Evolutionary conservation across 805 yeast species (phyloP).

Genomic region (Cyberlindnera petersonii): DNA sequence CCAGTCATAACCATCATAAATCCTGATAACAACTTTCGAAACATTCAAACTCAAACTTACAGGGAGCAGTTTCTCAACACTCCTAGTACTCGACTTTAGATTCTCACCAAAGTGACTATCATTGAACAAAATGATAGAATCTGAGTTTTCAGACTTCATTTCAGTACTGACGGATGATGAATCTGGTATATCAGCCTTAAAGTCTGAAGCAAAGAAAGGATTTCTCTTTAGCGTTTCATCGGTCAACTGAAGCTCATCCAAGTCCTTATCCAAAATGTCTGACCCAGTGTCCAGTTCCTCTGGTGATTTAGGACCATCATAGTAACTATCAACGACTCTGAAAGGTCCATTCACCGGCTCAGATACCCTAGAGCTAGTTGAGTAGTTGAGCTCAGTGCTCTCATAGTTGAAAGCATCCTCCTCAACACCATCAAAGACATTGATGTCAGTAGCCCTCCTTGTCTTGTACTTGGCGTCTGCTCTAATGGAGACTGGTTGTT

Average conservation of each 20-base stretch:
- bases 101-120: constrained; percentile 25
- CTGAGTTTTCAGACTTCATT: constrained; percentile 17
- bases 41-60: constrained; percentile 28
- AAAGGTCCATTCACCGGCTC: constrained; percentile 11
- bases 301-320: constrained; percentile 5
- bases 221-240: constrained; percentile 12
- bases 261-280: constrained; percentile 29
- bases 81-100: neutral
- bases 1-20: constrained; percentile 95
- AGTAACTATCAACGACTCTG: constrained; percentile 26
- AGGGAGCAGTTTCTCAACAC: constrained; percentile 13
- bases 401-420: constrained; percentile 26
- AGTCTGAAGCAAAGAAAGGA: constrained; percentile 15
- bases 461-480: constrained; percentile 56
- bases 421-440: constrained; percentile 40
- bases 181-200: neutral
- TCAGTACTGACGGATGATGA: constrained; percentile 7
- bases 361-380: neutral
- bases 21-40: constrained; percentile 39
- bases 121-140: constrained; percentile 22
- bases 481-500: constrained; percentile 57
- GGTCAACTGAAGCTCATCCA: constrained; percentile 27
- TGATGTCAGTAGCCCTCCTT: constrained; percentile 28
- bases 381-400: neutral
- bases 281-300: constrained; percentile 11